Conservation (phyloP, 164 flowering plant genomes). For the Kingdonia uniflora region DNA sequence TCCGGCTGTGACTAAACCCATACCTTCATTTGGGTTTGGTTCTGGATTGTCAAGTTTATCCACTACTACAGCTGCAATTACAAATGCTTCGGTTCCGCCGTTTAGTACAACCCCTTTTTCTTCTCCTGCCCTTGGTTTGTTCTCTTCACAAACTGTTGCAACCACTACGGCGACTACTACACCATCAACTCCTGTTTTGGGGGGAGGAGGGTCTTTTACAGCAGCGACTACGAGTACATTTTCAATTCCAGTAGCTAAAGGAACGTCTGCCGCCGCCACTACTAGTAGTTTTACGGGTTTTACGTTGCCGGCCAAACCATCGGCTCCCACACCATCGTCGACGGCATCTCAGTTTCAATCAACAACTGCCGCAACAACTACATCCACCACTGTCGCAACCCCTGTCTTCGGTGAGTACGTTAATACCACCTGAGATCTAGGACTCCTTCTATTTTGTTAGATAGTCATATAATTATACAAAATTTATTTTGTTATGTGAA, state of each 20-base stretch:
- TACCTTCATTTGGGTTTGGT: neutral
- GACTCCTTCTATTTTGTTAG: too few species aligned
- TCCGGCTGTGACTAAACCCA: too few species aligned
- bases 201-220: conserved; percentile 9
- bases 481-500: too few species aligned
- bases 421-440: too few species aligned
- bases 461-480: too few species aligned
- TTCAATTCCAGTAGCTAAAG: conserved; percentile 11
- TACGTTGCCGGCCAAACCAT: conserved; percentile 25
- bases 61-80: conserved; percentile 15
- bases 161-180: conserved; percentile 14
- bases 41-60: conserved; percentile 15
- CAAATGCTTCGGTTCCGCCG: conserved; percentile 19
- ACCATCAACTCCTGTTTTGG: conserved; percentile 18
- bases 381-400: too few species aligned
- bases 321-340: conserved; percentile 30
- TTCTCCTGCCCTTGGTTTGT: conserved; percentile 3
- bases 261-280: conserved; percentile 24
- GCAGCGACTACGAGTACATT: conserved; percentile 12
- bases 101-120: conserved; percentile 2
- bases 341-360: conserved; percentile 26
- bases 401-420: too few species aligned
- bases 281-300: conserved; percentile 31
- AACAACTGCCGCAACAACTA: conserved; percentile 25
- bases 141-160: conserved; percentile 15